These are phyloP conservation scores for Acer negundo DNA, from an alignment of 345 rosid species.

Conservation along the genomic window DNA sequence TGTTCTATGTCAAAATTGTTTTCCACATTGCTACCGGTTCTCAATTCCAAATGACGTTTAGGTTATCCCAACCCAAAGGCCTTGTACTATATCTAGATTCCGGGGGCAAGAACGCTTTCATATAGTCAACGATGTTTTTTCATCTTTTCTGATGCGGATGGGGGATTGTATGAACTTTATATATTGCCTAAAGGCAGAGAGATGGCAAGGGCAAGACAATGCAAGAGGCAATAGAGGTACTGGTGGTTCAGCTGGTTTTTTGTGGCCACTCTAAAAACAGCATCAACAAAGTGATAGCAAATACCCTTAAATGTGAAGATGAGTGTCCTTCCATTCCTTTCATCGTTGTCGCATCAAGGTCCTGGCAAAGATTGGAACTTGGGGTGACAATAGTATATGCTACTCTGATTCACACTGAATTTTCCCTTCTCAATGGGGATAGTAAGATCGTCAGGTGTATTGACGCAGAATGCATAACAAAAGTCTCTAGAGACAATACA, in stretches of 20 bases:
- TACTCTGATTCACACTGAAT: constrained; percentile 76
- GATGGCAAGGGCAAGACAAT: constrained; percentile 52
- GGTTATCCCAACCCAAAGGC: constrained; percentile 60
- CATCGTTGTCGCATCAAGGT: constrained; percentile 63
- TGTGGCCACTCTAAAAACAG: constrained; percentile 79
- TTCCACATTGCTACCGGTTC: constrained; percentile 50
- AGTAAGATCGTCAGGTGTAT: constrained; percentile 73
- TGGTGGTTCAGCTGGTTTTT: constrained; percentile 73
- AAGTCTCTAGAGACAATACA: constrained; percentile 57
- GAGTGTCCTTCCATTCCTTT: constrained; percentile 68
- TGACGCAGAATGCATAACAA: constrained; percentile 71
- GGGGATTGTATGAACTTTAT: constrained; percentile 81
- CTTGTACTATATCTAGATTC: constrained; percentile 69
- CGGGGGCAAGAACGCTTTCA: constrained; percentile 78
- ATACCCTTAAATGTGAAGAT: constrained; percentile 68
- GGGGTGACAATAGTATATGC: constrained; percentile 90
- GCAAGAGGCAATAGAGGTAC: constrained; percentile 75
- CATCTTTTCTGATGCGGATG: constrained; percentile 82
- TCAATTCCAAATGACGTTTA: constrained; percentile 51
- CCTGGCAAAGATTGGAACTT: constrained; percentile 83
- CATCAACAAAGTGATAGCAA: constrained; percentile 73
- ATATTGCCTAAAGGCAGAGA: constrained; percentile 68
- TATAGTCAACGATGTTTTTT: constrained; percentile 85
- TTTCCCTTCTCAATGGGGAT: constrained; percentile 87
- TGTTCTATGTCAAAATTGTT: constrained; percentile 54